Evolutionary conservation across 495 filamentous ascomycete genomes (phyloP).

Genomic region (Xylaria cubensis): DNA sequence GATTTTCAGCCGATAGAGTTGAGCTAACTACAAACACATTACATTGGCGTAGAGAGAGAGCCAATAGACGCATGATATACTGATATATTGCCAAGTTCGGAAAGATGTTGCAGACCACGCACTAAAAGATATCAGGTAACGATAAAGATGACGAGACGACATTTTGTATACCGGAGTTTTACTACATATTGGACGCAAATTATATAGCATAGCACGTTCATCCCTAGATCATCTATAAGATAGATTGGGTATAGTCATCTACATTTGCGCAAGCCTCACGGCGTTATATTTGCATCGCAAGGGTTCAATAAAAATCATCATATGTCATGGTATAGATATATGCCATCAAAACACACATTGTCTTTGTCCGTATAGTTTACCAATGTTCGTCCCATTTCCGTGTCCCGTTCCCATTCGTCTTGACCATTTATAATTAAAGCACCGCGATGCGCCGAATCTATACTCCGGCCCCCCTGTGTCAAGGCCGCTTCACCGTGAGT

Average conservation of each 20-base stretch:
- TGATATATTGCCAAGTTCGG: neutral
- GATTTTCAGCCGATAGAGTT: slow-evolving; percentile 33
- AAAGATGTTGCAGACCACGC: neutral
- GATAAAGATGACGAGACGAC: slow-evolving; percentile 2
- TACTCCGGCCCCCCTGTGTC: neutral
- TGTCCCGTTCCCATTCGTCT: neutral
- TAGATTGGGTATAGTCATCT: slow-evolving; percentile 11
- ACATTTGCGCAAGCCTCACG: slow-evolving; percentile 14
- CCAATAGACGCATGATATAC: neutral
- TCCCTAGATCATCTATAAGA: slow-evolving; percentile 11
- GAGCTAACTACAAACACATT: neutral
- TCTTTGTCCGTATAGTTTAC: neutral
- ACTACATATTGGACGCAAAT: neutral
- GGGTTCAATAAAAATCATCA: slow-evolving; percentile 1
- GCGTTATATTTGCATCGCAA: slow-evolving; percentile 5
- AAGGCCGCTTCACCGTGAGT: slow-evolving; percentile 51
- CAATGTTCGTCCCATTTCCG: neutral
- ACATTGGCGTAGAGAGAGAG: neutral
- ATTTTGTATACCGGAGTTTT: slow-evolving; percentile 13
- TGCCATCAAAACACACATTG: slow-evolving; percentile 14
- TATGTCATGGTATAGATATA: slow-evolving; percentile 13
- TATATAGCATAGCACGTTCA: neutral
- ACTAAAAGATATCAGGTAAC: neutral
- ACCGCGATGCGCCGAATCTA: neutral
- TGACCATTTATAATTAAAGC: neutral